Conservation (phyloP, 2,329 filamentous ascomycete genomes). For the Tolypocladium sp. region DNA sequence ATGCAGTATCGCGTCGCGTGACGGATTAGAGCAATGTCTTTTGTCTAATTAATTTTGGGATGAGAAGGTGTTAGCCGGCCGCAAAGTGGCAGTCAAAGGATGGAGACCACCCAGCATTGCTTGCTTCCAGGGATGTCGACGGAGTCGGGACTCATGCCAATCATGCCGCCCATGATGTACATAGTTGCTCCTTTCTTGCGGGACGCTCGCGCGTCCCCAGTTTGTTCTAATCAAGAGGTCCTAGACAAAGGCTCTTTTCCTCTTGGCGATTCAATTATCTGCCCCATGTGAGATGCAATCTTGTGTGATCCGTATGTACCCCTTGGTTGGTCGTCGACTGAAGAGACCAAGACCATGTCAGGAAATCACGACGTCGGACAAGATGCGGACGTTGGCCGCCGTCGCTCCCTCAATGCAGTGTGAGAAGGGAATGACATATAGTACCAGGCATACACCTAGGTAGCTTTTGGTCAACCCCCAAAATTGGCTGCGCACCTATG, state of each 20-base stretch:
- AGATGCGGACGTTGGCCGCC: too few species aligned
- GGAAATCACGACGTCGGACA: too few species aligned
- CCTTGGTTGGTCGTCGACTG: background rate
- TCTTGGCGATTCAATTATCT: background rate
- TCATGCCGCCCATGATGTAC: conserved; percentile 6
- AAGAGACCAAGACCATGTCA: too few species aligned
- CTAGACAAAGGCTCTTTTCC: background rate
- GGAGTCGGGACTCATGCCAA: conserved; percentile 4
- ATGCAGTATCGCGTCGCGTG: background rate
- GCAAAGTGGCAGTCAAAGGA: background rate
- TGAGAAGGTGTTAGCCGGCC: background rate
- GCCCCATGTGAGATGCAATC: background rate
- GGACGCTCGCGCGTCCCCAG: background rate
- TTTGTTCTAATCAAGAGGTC: background rate
- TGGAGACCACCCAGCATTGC: background rate
- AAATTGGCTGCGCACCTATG: background rate
- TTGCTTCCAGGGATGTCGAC: conserved; percentile 1
- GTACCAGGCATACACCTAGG: too few species aligned
- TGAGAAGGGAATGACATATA: too few species aligned
- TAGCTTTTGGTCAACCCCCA: too few species aligned
- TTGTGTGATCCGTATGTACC: background rate
- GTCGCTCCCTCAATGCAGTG: background rate
- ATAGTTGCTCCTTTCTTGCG: conserved; percentile 1
- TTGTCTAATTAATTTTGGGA: background rate
- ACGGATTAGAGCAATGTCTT: background rate